Conservation (phyloP, 2,329 filamentous ascomycete genomes). For the Colletotrichum phormii region DNA sequence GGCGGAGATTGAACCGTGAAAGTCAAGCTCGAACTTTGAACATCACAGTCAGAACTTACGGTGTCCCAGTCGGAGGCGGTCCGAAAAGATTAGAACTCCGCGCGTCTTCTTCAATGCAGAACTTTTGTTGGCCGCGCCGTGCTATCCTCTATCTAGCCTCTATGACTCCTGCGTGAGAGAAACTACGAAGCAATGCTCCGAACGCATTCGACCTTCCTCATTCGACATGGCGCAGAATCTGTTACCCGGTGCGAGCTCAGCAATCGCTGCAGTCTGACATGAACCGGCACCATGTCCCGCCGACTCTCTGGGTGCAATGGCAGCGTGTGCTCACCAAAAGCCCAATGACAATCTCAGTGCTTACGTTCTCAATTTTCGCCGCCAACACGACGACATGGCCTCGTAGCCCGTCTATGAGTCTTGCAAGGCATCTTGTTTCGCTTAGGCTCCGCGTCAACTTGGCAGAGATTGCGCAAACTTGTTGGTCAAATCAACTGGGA, state of each 20-base stretch:
- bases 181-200: background rate
- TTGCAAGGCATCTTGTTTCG: background rate
- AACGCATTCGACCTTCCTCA: constrained; percentile 12
- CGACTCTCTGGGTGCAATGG: background rate
- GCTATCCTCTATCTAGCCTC: background rate
- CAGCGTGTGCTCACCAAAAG: background rate
- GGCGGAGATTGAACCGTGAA: background rate
- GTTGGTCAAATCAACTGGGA: background rate
- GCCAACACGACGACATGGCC: background rate
- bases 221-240: constrained; percentile 1
- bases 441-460: background rate
- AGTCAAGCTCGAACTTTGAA: background rate
- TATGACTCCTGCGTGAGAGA: background rate
- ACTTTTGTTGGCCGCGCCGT: background rate
- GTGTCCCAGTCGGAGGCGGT: background rate
- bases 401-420: background rate
- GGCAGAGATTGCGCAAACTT: background rate
- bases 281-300: background rate
- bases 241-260: background rate
- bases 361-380: background rate
- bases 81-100: background rate
- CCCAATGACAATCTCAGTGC: background rate
- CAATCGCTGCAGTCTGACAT: background rate
- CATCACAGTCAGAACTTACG: background rate
- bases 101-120: background rate